Evolutionary conservation across 495 filamentous ascomycete species (phyloP).

Genomic region (Talaromyces liani): DNA sequence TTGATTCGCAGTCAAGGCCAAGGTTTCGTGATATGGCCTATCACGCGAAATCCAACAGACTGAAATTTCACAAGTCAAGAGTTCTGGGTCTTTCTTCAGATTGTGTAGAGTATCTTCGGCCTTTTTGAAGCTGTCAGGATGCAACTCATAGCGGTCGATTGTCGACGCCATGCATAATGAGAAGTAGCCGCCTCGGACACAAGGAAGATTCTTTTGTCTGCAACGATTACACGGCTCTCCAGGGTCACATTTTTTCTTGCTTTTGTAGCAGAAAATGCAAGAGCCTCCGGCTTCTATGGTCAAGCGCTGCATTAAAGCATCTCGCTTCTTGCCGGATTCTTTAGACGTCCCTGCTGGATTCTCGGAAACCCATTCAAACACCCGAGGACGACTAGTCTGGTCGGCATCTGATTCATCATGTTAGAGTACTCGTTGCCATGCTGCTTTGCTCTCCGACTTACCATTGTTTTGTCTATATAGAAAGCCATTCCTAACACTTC

Average conservation of each 20-base stretch:
- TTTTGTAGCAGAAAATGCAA: slow-evolving; percentile 19
- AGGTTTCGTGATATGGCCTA: background rate
- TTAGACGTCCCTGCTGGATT: slow-evolving; percentile 6
- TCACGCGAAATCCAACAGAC: background rate
- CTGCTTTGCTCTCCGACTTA: background rate
- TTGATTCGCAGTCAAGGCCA: background rate
- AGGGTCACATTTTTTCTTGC: slow-evolving; percentile 21
- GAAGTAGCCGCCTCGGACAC: slow-evolving; percentile 13
- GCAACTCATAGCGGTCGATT: background rate
- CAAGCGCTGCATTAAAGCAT: slow-evolving; percentile 12
- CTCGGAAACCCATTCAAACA: slow-evolving; percentile 8
- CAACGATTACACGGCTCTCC: slow-evolving; percentile 16
- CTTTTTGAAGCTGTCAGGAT: background rate
- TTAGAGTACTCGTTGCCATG: background rate
- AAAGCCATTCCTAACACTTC: background rate
- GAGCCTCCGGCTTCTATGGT: slow-evolving; percentile 20
- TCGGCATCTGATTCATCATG: background rate
- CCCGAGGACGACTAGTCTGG: background rate
- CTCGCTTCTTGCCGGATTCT: slow-evolving; percentile 1
- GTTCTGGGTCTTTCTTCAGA: background rate
- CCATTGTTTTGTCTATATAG: background rate
- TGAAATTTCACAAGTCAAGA: background rate
- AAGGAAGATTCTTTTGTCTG: slow-evolving; percentile 7
- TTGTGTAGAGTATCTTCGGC: slow-evolving; percentile 1
- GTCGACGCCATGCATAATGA: slow-evolving; percentile 9